Evolutionary conservation across 805 yeast species (phyloP).

Genomic region (Cyberlindnera subsufficiens): DNA sequence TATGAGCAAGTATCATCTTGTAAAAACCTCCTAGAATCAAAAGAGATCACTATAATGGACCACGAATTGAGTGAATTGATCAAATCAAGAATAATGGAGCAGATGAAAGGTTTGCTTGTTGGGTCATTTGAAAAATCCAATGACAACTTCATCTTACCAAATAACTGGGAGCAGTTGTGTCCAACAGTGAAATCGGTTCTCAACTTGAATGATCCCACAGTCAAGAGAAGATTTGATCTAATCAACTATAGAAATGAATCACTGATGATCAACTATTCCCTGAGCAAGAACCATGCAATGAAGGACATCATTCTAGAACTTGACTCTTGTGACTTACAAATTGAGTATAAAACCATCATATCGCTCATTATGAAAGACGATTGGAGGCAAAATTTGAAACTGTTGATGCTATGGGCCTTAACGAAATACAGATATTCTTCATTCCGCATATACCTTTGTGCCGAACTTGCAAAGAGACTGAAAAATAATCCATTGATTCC

Average conservation of each 20-base stretch:
- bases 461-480: slow-evolving; percentile 12
- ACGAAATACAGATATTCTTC: slow-evolving; percentile 21
- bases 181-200: slow-evolving; percentile 39
- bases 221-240: slow-evolving; percentile 46
- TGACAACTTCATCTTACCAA: slow-evolving; percentile 60
- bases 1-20: slow-evolving; percentile 32
- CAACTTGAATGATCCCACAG: slow-evolving; percentile 27
- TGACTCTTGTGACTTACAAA: slow-evolving; percentile 28
- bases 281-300: slow-evolving; percentile 15
- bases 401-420: slow-evolving; percentile 35
- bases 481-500: slow-evolving; percentile 11
- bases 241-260: slow-evolving; percentile 69
- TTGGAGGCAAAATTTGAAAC: slow-evolving; percentile 32
- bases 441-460: slow-evolving; percentile 10
- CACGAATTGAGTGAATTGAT: slow-evolving; percentile 28
- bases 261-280: slow-evolving; percentile 44
- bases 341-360: slow-evolving; percentile 27
- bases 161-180: slow-evolving; percentile 52
- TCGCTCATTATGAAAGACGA: slow-evolving; percentile 19
- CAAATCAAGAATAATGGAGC: slow-evolving; percentile 21
- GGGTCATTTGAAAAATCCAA: slow-evolving; percentile 28
- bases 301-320: slow-evolving; percentile 29
- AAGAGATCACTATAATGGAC: slow-evolving; percentile 31
- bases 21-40: slow-evolving; percentile 29
- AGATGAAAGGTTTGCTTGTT: slow-evolving; percentile 24